Percentiles rank a stretch among this genome's conserved stretches.
Conservation (phyloP, 2,329 filamentous ascomycete genomes). For the Paracamarosporium sp. region DNA sequence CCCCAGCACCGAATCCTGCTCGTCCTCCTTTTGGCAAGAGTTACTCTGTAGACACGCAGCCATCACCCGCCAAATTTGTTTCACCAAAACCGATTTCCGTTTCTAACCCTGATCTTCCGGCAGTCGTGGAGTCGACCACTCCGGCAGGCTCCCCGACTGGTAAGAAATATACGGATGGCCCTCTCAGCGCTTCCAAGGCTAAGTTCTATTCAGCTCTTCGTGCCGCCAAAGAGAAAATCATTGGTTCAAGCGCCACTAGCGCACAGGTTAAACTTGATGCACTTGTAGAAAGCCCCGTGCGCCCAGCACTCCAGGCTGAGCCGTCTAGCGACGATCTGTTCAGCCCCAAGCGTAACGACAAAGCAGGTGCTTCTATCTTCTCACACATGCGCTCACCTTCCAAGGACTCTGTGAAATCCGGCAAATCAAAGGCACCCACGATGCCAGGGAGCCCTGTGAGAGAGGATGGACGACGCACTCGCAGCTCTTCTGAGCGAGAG, state of each 20-base stretch:
- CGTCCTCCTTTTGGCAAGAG: constrained; percentile 66
- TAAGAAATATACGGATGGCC: constrained; percentile 71
- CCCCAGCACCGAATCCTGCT: constrained; percentile 25
- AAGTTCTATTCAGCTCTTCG: constrained; percentile 91
- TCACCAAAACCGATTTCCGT: constrained; percentile 53
- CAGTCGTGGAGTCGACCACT: constrained; percentile 58
- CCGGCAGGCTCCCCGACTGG: constrained; percentile 61
- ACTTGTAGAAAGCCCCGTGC: constrained; percentile 45
- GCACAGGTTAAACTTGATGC: constrained; percentile 65
- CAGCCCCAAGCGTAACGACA: constrained; percentile 42
- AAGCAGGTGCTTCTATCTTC: constrained; percentile 36
- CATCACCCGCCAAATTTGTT: constrained; percentile 50
- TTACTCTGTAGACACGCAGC: constrained; percentile 60
- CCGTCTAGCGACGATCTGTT: constrained; percentile 42
- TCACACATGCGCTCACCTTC: constrained; percentile 44
- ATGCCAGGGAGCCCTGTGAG: constrained; percentile 40
- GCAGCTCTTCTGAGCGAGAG: constrained; percentile 67
- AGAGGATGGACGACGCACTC: constrained; percentile 56
- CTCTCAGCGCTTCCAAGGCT: constrained; percentile 89
- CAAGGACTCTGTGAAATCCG: constrained; percentile 42
- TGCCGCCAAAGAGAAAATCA: constrained; percentile 84
- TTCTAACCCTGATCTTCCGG: constrained; percentile 52
- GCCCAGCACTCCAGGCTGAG: constrained; percentile 31
- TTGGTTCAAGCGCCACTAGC: constrained; percentile 70
- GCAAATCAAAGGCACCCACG: constrained; percentile 31